Base-by-base conservation (phyloP, 306 rosid genomes). In the Dalbergia oliveri region DNA sequence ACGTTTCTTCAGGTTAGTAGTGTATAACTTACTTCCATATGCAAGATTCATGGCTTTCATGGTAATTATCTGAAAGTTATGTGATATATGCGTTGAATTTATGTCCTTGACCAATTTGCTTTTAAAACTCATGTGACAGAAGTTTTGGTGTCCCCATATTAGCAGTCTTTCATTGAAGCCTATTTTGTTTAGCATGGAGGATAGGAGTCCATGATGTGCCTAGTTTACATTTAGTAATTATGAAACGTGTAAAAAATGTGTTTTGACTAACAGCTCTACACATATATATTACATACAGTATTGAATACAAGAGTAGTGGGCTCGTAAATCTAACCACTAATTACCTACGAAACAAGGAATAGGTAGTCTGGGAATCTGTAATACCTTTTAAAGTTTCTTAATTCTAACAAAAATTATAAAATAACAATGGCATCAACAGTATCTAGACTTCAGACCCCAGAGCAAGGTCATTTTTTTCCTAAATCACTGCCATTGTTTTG, bases 1-100 rank as follows among this genome's bases (percentile, higher is more conserved):
- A 74, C 91, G 63, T 82, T 54, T 86, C 94, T 95, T 67, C 94
- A 93, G 99, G 99, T 93, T 81, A 72, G 92, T 81, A 57, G 66
- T 77, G 61, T 26, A 51, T 70, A 54, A 39, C 45, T 19, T 63
- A 56, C 41, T 58, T 79, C 35, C 18, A 14, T 8, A 49, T 19
- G 45, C 23, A 64, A 41, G 16, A 5, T 68, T 85, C 45, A 9
- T 81, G 59, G 44, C 63, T 78, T 73, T 72, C 18, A 19, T 57
- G 39, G 39, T 33, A 56, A 53, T 26, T 75, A 15, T 69, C 18
- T 69, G 44, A 63, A 69, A 13, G 12, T 76, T 63, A n/a, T 64
- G 45, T 80, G 19, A 69, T 12, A 43, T 47, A n/a, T 80, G 61
- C 61, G 54, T 66, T 72, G 50, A 62, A 72, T 58, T 41, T 35